Evolutionary conservation across 352 stramenopile species (phyloP), one percentile per base, ranked within the genome.

Genomic region (Thalassiosira mediterranea): DNA sequence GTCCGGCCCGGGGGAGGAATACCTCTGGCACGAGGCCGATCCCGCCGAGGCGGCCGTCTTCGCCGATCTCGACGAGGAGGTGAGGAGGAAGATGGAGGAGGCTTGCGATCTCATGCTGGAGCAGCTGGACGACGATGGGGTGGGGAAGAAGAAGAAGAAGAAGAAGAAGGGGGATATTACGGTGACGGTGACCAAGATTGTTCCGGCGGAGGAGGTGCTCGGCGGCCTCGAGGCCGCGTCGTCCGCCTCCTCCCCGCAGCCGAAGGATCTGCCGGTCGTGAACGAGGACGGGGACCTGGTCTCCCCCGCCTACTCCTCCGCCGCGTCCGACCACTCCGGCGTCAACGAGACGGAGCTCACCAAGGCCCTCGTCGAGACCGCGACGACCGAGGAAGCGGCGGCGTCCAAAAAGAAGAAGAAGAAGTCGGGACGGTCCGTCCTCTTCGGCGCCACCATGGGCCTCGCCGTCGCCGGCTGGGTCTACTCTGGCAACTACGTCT

Each of bases 401-500:
- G n/a, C 13, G 29, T 23, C 17, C 66, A 37, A 26, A 25, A 72
- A 77, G 49, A 72, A 53, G 11, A 64, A 57, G 31, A 65, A 84
- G 49, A 84, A 84, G 42, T 78, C 74, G 49, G 57, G 68, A 31
- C 75, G 87, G 5, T 90, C 80, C 10, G 73, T 91, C 44, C 62
- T 89, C 32, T 90, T 90, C 54, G 83, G 84, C 23, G 86, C 73
- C 1, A 63, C 83, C 15, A 90, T 94, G 83, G 88, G 88, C n/a
- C 29, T 83, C 1, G 49, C 73, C 29, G 84, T 90, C 25, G 88
- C 85, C 11, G 47, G 51, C 8, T 93, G 87, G 88, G 84, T 93
- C 8, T 93, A 93, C 54, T 90, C 79, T 34, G 84, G 87, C 3
- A 88, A 90, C 54, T 91, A 87, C 48, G 60, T 91, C 26, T 94